A percentile compares a stretch with the other conserved stretches of the same genome.
These are phyloP conservation scores for Diaporthe aspalathi DNA, from an alignment of 2,329 filamentous ascomycete genomes.

Conservation along the genomic window DNA sequence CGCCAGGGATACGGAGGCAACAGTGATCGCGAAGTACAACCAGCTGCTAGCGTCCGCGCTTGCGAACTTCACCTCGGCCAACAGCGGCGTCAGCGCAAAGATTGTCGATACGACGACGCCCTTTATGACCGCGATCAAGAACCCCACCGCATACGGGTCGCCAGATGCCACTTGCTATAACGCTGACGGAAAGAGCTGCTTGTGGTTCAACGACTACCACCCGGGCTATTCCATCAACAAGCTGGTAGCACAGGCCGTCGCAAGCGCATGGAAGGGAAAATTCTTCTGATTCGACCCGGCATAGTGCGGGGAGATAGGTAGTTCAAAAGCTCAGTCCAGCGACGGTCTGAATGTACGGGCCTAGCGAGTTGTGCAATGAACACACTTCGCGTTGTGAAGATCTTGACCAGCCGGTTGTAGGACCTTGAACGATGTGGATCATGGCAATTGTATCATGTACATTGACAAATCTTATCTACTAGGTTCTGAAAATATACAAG, in stretches of 20 bases:
- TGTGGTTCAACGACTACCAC: conserved; percentile 60
- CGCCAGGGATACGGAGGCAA: conserved; percentile 47
- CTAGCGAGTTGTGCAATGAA: neutral
- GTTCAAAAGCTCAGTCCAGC: neutral
- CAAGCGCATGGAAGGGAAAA: conserved; percentile 45
- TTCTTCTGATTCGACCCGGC: conserved; percentile 40
- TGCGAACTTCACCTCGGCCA: conserved; percentile 48
- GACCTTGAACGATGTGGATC: too few relatives aligned
- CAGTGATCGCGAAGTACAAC: conserved; percentile 54
- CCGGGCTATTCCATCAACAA: conserved; percentile 54
- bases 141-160: conserved; percentile 55
- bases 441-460: conserved; percentile 22
- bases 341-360: neutral
- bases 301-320: too few relatives aligned
- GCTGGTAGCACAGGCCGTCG: conserved; percentile 54
- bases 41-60: conserved; percentile 46
- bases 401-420: too few relatives aligned
- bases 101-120: conserved; percentile 55
- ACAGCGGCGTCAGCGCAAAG: conserved; percentile 48
- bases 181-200: conserved; percentile 54
- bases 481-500: conserved; percentile 26
- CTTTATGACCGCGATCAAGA: conserved; percentile 56
- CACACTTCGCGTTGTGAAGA: too few relatives aligned
- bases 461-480: conserved; percentile 9
- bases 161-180: conserved; percentile 57